These are phyloP conservation scores for Symbiodinium natans DNA, from an alignment of 73 alveolate species.

Conservation along the genomic window DNA sequence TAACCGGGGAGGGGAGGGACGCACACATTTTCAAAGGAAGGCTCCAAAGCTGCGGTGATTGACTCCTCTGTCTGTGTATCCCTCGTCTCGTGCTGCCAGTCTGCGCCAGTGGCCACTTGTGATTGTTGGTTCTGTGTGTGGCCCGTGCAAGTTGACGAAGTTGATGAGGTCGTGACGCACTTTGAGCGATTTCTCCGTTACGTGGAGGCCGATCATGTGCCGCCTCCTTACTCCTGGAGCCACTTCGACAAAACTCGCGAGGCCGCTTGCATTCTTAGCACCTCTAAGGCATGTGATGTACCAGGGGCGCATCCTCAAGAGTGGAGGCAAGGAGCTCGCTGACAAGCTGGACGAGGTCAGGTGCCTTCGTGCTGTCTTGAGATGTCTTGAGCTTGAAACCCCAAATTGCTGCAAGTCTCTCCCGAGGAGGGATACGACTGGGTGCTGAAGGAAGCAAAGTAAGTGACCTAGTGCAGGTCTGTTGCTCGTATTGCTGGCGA, in stretches of 20 bases:
- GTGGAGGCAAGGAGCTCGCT: conserved; percentile 92
- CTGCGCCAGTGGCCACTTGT: no score
- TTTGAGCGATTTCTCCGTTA: conserved; percentile 84
- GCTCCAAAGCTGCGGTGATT: no score
- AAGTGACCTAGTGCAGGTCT: neutral
- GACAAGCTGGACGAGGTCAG: conserved; percentile 61
- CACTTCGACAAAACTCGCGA: neutral
- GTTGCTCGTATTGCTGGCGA: neutral
- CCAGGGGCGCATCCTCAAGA: conserved; percentile 88
- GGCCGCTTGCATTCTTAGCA: neutral
- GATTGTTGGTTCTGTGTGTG: neutral
- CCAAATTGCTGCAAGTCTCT: neutral
- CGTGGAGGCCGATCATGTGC: conserved; percentile 90
- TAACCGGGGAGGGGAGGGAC: no score
- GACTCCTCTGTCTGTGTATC: no score
- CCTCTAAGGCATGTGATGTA: conserved; percentile 89
- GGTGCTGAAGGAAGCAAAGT: conserved; percentile 69
- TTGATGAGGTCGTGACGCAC: conserved; percentile 71
- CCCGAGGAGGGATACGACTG: conserved; percentile 92
- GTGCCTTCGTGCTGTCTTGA: neutral
- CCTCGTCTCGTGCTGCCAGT: no score
- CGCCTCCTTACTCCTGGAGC: neutral
- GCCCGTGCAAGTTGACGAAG: neutral
- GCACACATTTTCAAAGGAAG: no score
- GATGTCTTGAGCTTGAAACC: no score